Percentiles rank a stretch among this genome's conserved stretches.
These are phyloP conservation scores for Huiozyma naganishii DNA, from an alignment of 805 yeast species.

Conservation along the genomic window DNA sequence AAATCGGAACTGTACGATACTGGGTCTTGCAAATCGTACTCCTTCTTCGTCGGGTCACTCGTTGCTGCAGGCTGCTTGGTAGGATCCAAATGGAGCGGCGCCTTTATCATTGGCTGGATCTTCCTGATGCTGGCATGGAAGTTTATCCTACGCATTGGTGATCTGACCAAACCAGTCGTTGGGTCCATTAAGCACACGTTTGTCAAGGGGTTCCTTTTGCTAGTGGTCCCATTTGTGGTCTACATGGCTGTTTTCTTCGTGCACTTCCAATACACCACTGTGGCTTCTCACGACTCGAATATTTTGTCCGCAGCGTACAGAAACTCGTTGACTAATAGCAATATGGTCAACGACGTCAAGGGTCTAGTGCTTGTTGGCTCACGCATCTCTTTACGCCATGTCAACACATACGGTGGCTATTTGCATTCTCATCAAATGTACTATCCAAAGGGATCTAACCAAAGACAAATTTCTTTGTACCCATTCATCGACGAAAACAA, in stretches of 20 bases:
- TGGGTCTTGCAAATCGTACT: constrained; percentile 46
- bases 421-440: constrained; percentile 64
- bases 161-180: constrained; percentile 41
- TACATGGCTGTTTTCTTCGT: constrained; percentile 52
- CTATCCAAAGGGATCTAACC: constrained; percentile 73
- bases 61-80: constrained; percentile 59
- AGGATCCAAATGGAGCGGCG: constrained; percentile 74
- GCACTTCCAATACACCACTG: constrained; percentile 47
- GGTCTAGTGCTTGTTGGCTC: constrained; percentile 74
- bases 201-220: constrained; percentile 40
- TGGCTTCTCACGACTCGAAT: constrained; percentile 60
- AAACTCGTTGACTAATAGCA: constrained; percentile 47
- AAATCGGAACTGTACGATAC: constrained; percentile 57
- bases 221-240: constrained; percentile 47
- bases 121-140: constrained; percentile 51
- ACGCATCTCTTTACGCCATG: constrained; percentile 52
- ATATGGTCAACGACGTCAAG: constrained; percentile 44
- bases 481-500: constrained; percentile 70
- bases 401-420: constrained; percentile 68
- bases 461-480: constrained; percentile 71
- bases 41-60: constrained; percentile 48
- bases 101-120: constrained; percentile 68
- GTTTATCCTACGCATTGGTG: constrained; percentile 64
- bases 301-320: constrained; percentile 67
- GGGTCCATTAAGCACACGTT: constrained; percentile 39